Base-by-base conservation (phyloP, 1,284 basidiomycete species). In the Trichosporon coremiiforme region DNA sequence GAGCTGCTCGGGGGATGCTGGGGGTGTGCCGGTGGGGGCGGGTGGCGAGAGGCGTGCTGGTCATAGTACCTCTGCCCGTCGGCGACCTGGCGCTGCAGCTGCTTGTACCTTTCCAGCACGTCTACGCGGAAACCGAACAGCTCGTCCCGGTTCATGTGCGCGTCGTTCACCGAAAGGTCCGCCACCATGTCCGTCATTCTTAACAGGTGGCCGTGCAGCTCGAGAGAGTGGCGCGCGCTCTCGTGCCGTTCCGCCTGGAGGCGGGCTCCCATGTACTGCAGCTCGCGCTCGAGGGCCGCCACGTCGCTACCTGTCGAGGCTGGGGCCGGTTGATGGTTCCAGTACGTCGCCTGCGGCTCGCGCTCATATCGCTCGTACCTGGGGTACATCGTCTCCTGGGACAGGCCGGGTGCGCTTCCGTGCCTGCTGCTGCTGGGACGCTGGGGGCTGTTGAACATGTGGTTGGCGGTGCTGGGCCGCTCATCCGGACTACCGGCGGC, bases 211-310 rank as follows among this genome's bases (percentile, higher is more conserved):
- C 74, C 74, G 12, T 76, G 74, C 25, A 76, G 72, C 35, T 81
- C 78, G 2, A 80, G 65, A 53, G 72, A 74, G 22, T 64, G 71
- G 29, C 76, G 68, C 0, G 77, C 75, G 60, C 75, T 75, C 10
- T 78, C 78, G 8, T 78, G 66, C 0, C 80, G 71, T 64, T 82
- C 80, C 2, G 66, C 65, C 25, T 76, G 75, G 15, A 82, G 55
- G 0, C 74, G 33, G 7, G 74, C 70, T 22, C 73, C 70, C 29
- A 81, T 66, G 17, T 69, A 68, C 13, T 75, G 69, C 10, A 82
- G 67, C 29, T 68, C 69, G 8, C 80, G 78, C 64, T 82, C 78
- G 29, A 82, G 69, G 2, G 68, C 60, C 13, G 74, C 70, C 15
- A 82, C 69, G 36, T 78, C 45, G 53, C 55, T 31, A 64, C 62